Conservation (phyloP, 2,329 filamentous ascomycete genomes). For the Sporothrix phasma region DNA sequence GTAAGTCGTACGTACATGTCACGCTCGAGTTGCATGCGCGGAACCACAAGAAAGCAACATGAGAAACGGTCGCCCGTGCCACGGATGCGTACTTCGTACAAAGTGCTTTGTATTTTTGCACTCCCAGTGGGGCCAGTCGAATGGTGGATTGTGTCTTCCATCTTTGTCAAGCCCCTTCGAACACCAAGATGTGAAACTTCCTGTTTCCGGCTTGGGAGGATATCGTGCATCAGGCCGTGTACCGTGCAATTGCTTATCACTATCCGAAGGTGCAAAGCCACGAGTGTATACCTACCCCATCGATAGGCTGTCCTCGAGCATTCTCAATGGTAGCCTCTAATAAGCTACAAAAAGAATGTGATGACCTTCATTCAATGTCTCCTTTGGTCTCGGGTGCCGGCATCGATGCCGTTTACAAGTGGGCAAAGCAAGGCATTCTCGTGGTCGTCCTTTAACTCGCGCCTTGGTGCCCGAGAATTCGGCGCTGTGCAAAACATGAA, state of each 20-base stretch:
- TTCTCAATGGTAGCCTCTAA: too few relatives aligned
- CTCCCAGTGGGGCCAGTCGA: too few relatives aligned
- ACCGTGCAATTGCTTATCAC: too few relatives aligned
- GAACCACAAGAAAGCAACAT: not conserved
- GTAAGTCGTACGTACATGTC: not conserved
- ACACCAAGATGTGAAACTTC: not conserved
- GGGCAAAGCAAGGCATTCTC: not conserved
- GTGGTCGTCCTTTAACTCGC: not conserved
- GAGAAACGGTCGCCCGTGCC: not conserved
- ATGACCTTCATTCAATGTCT: too few relatives aligned
- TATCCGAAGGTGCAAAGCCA: too few relatives aligned
- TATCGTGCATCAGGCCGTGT: not conserved
- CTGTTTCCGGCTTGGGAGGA: not conserved
- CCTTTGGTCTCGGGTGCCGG: not conserved
- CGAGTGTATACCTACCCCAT: too few relatives aligned
- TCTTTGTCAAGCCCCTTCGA: not conserved
- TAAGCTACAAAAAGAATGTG: too few relatives aligned
- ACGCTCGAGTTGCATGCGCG: not conserved
- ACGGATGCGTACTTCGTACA: too few relatives aligned
- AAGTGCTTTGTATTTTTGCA: too few relatives aligned
- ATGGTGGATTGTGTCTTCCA: too few relatives aligned
- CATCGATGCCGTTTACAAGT: not conserved
- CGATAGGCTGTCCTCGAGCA: not conserved
- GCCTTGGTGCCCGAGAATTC: not conserved
- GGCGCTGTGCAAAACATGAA: conserved; percentile 5